These are phyloP conservation scores for Capsicum pubescens DNA, from an alignment of 257 asterid species.

Conservation along the genomic window DNA sequence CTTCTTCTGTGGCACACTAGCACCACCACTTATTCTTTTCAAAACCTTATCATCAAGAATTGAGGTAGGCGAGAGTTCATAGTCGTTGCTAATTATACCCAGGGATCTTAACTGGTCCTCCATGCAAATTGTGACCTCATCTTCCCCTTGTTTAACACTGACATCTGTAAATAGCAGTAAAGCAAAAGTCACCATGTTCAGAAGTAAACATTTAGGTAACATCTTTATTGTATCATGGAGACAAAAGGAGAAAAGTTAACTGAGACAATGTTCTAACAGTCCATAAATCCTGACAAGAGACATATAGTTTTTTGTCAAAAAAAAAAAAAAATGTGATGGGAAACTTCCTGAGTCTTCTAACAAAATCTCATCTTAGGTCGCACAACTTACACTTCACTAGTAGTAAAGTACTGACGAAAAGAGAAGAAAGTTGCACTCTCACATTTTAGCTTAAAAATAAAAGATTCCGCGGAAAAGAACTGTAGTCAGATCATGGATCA, in stretches of 20 bases:
- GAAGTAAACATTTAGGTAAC: slow-evolving; percentile 17
- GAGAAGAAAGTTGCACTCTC: slow-evolving; percentile 6
- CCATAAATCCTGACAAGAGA: neutral
- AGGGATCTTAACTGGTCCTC: slow-evolving; percentile 78
- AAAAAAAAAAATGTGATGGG: neutral
- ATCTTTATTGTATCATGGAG: neutral
- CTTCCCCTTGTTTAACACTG: slow-evolving; percentile 49
- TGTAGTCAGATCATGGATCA: slow-evolving; percentile 5
- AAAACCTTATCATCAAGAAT: slow-evolving; percentile 47
- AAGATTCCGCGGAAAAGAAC: neutral
- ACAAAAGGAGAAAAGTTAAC: neutral
- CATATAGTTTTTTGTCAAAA: too few species aligned
- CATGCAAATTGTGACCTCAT: slow-evolving; percentile 64
- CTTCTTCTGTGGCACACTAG: slow-evolving; percentile 62
- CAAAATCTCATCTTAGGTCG: neutral
- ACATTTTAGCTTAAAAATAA: slow-evolving; percentile 19
- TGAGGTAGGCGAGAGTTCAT: slow-evolving; percentile 44
- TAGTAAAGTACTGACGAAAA: slow-evolving; percentile 14
- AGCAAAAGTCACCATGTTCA: neutral
- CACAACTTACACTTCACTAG: neutral
- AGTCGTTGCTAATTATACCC: slow-evolving; percentile 60
- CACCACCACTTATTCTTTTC: slow-evolving; percentile 66
- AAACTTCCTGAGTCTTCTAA: neutral
- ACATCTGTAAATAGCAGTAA: slow-evolving; percentile 32
- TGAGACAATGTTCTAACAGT: neutral